Conservation (phyloP, 2,329 filamentous ascomycete species). For the Neonectria magnoliae region DNA sequence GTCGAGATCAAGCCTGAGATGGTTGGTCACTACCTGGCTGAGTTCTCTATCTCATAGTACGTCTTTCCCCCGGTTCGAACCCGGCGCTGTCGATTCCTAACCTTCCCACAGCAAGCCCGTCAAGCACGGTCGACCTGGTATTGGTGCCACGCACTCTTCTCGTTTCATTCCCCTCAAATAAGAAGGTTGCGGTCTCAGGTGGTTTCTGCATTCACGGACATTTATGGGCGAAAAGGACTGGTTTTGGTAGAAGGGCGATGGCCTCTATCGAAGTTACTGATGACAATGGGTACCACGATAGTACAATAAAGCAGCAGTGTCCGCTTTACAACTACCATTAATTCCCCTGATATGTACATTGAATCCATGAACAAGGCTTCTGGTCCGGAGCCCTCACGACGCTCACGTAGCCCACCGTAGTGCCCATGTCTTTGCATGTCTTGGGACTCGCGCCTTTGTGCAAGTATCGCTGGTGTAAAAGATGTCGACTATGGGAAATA, state of each 20-base stretch:
- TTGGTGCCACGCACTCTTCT: slow-evolving; percentile 99
- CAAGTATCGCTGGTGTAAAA: neutral
- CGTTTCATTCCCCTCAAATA: slow-evolving; percentile 99
- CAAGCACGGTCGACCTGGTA: slow-evolving; percentile 99
- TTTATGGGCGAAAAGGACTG: slow-evolving; percentile 66
- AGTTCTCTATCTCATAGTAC: slow-evolving; percentile 99
- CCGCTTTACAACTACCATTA: slow-evolving; percentile 44
- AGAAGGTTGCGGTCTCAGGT: slow-evolving; percentile 68
- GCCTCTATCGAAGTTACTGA: slow-evolving; percentile 57
- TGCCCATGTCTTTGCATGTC: neutral
- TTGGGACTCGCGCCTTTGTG: neutral
- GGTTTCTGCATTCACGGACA: slow-evolving; percentile 68
- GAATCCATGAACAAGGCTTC: slow-evolving; percentile 2
- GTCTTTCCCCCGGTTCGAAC: slow-evolving; percentile 52
- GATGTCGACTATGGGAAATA: neutral
- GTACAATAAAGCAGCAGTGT: slow-evolving; percentile 55
- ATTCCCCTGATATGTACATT: slow-evolving; percentile 27
- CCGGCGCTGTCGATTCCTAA: slow-evolving; percentile 55
- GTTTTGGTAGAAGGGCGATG: slow-evolving; percentile 61
- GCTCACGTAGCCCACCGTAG: neutral
- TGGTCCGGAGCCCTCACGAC: neutral
- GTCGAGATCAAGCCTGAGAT: slow-evolving; percentile 99
- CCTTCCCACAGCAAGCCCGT: slow-evolving; percentile 84
- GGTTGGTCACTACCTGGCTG: slow-evolving; percentile 99
- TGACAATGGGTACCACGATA: slow-evolving; percentile 57